A percentile compares a stretch with the other conserved stretches of the same genome.
phyloP scores from a whole-genome alignment of 192 early-diverging fungal species.

The Coemansia sp. region DNA sequence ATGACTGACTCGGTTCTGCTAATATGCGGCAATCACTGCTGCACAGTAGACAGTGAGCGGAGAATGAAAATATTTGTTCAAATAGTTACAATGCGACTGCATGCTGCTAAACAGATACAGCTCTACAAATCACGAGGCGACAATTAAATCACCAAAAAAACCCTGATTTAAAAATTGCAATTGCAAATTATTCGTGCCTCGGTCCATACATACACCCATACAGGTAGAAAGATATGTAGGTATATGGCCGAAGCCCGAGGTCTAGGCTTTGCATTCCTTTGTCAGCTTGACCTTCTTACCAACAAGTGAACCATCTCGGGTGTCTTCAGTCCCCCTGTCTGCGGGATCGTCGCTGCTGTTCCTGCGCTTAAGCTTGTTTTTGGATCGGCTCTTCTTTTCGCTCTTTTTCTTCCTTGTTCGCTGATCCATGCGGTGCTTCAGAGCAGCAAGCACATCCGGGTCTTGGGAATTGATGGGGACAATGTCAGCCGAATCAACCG shows the following conservation, averaged over 20 bases:
- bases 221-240: background rate
- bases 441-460: slow-evolving; percentile 15
- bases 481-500: slow-evolving; percentile 16
- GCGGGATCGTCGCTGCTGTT: background rate
- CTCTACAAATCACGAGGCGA: too few relatives aligned
- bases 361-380: slow-evolving; percentile 9
- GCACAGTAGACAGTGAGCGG: background rate
- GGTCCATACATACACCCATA: background rate
- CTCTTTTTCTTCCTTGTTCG: slow-evolving; percentile 16
- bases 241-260: too few relatives aligned
- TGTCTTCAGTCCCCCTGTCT: background rate
- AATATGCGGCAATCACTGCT: background rate
- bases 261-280: background rate
- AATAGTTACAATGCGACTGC: too few relatives aligned
- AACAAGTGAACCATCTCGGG: background rate
- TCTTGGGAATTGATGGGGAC: slow-evolving; percentile 38
- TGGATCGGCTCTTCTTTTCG: slow-evolving; percentile 9
- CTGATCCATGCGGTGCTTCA: slow-evolving; percentile 16
- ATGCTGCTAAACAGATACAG: too few relatives aligned
- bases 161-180: background rate
- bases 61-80: background rate
- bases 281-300: background rate
- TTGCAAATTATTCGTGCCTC: background rate
- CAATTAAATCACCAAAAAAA: background rate
- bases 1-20: background rate